Evolutionary conservation across 2,329 filamentous ascomycete genomes (phyloP), one percentile per base, ranked within the genome.

Genomic region (Podosphaera aphanis): DNA sequence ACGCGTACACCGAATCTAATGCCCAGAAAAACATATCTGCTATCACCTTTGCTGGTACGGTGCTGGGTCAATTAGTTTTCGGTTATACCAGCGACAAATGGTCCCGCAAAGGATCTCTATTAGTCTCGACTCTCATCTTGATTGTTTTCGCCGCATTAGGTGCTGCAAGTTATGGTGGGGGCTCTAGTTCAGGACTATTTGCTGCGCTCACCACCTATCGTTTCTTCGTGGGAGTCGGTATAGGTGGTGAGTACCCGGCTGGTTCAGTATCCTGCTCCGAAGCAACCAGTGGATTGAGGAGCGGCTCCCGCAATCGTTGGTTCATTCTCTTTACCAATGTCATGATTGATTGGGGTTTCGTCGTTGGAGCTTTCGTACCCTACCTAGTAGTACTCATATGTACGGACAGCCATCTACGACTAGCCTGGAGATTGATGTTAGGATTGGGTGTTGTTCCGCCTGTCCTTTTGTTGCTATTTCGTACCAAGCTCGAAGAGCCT

Each of bases 251-350:
- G 61, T 86, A 85, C 55, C 82, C 82, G 0, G 81, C 82, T 37
- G 86, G 86, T 2, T 83, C 75, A 48, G 86, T 94, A 0, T 82
- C 79, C 1, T 81, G 76, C 45, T 83, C 85, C 2, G 86, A 94
- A 62, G 79, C 79, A 3, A 86, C 79, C 0, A 82, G 83, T 19
- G 83, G 92, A 58, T 66, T 94, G 48, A 83, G 84, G 60, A 61
- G 64, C 15, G 86, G 86, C 10, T 79, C 79, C 15, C 70, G 86
- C n/a, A 88, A 94, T 58, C 70, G 80, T 35, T 93, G 84, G 83
- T 94, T 86, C 58, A 83, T 88, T 54, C 68, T 93, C 51, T 92
- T 90, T 61, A 93, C 83, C 41, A 92, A 92, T 61, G 74, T 80
- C 20, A 81, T 85, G 67, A 92, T 93, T 49, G 83, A 92, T 57